Conservation (phyloP, 2,329 filamentous ascomycete genomes). For the Trichophyton benhamiae region DNA sequence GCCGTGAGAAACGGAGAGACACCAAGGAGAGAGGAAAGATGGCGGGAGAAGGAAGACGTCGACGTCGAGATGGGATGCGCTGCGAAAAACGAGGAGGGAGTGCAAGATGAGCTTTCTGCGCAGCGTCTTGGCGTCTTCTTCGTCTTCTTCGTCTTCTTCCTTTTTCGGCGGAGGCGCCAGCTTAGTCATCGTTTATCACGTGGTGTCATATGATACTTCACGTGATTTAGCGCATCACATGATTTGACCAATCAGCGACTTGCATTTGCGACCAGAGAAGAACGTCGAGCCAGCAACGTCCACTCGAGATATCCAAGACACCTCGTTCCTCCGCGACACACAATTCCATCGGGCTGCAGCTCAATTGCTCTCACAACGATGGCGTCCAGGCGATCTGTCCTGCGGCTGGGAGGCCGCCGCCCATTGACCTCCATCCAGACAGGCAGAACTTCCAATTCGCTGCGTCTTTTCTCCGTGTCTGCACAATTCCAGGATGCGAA, state of each 20-base stretch:
- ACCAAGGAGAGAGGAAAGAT: slow-evolving; percentile 17
- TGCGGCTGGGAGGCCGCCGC: slow-evolving; percentile 33
- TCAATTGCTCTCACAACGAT: slow-evolving; percentile 27
- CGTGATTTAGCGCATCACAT: neutral
- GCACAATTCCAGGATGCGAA: slow-evolving; percentile 30
- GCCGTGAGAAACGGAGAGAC: slow-evolving; percentile 13
- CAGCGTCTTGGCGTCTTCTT: slow-evolving; percentile 3
- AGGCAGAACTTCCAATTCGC: slow-evolving; percentile 23
- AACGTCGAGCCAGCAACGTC: neutral
- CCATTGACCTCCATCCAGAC: slow-evolving; percentile 27
- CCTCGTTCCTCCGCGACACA: neutral
- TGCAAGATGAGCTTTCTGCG: slow-evolving; percentile 11
- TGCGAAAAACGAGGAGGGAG: slow-evolving; percentile 12
- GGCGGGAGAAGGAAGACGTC: neutral
- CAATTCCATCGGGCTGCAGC: neutral
- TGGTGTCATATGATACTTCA: neutral
- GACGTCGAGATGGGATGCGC: neutral
- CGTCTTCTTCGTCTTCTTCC: slow-evolving; percentile 1
- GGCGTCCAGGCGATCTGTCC: slow-evolving; percentile 34
- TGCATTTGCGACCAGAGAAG: slow-evolving; percentile 1
- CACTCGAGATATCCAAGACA: no score
- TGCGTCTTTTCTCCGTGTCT: slow-evolving; percentile 25
- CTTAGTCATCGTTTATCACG: slow-evolving; percentile 13
- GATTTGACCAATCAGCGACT: slow-evolving; percentile 5
- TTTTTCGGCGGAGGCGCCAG: neutral